Conservation (phyloP, 2,329 filamentous ascomycete species). For the Ophiocordyceps camponoti-saundersi region DNA sequence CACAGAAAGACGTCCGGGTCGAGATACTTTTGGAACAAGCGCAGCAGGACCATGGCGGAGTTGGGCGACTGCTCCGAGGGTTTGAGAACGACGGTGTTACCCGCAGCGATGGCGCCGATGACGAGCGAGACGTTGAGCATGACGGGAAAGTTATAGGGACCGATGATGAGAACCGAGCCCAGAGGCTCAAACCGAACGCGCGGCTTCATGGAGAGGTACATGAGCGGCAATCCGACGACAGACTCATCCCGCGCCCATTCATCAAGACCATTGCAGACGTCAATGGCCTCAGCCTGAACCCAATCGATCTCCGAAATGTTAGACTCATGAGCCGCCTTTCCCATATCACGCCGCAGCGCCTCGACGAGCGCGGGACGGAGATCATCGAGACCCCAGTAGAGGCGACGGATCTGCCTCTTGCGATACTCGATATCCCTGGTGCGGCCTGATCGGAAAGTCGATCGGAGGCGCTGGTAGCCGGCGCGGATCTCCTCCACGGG, state of each 20-base stretch:
- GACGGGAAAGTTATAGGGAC: slow-evolving; percentile 87
- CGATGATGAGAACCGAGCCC: slow-evolving; percentile 70
- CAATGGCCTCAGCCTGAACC: slow-evolving; percentile 66
- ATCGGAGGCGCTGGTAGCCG: slow-evolving; percentile 42
- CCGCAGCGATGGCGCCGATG: slow-evolving; percentile 80
- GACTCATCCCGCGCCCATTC: slow-evolving; percentile 73
- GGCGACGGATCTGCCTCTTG: slow-evolving; percentile 71
- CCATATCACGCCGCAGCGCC: slow-evolving; percentile 61
- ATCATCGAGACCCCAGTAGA: slow-evolving; percentile 87
- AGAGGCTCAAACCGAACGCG: slow-evolving; percentile 76
- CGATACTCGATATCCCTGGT: slow-evolving; percentile 74
- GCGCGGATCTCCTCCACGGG: slow-evolving; percentile 47
- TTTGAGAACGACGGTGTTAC: slow-evolving; percentile 81
- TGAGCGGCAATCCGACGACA: slow-evolving; percentile 49
- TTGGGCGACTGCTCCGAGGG: slow-evolving; percentile 70
- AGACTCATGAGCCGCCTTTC: slow-evolving; percentile 62
- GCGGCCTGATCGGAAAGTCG: slow-evolving; percentile 60
- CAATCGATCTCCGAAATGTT: slow-evolving; percentile 60
- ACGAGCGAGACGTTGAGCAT: slow-evolving; percentile 64
- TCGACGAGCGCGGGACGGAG: slow-evolving; percentile 55
- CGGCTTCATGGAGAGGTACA: slow-evolving; percentile 53
- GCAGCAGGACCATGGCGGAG: slow-evolving; percentile 62
- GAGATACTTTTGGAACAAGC: slow-evolving; percentile 58
- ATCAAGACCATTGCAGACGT: slow-evolving; percentile 59
- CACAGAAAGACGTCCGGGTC: slow-evolving; percentile 62